Evolutionary conservation across 495 filamentous ascomycete species (phyloP), one percentile per base, ranked within the genome.

Genomic region (Penicillium samsonianum): DNA sequence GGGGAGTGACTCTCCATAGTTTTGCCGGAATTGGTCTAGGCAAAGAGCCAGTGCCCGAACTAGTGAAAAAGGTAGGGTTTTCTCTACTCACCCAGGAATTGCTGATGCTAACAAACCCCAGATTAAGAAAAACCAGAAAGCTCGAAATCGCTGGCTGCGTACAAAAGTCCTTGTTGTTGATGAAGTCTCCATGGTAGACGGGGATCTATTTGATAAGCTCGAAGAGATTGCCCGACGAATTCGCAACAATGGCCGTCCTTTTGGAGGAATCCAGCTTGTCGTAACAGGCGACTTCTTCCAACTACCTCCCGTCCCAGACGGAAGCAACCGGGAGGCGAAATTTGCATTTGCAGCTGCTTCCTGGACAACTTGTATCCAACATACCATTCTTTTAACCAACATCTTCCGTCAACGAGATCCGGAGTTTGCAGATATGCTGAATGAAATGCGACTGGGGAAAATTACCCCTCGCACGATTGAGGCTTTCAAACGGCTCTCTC

Each of bases 281-380:
- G 90, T 98, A 46, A 98, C 95, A 0, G 94, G 94, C 3, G 94
- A 98, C 67, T 98, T 98, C 72, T 98, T 98, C 71, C 94, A 98
- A 72, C 71, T 98, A 14, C 94, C 94, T 5, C 94, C 94, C 2
- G 94, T 98, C 2, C 92, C 94, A 5, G 92, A 96, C 6, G 62
- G 65, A 8, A 78, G 81, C 50, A 85, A 84, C 33, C 82, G 83
- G 43, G 78, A 86, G 14, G 81, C 86, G 41, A 96, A 90, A 67
- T 98, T 98, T 70, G 87, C 91, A 1, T 98, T 98, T 64, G 88
- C 95, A 59, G 93, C 93, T 8, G 84, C 82, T 4, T 92, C 90
- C 0, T 98, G 94, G 94, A 88, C 80, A 59, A 94, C 91, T 17
- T 87, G 88, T 10, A 93, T 98, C 50, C 87, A 95, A 64, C 95